phyloP scores from a whole-genome alignment of 331 rosid genomes.

The Quercus phellos region DNA sequence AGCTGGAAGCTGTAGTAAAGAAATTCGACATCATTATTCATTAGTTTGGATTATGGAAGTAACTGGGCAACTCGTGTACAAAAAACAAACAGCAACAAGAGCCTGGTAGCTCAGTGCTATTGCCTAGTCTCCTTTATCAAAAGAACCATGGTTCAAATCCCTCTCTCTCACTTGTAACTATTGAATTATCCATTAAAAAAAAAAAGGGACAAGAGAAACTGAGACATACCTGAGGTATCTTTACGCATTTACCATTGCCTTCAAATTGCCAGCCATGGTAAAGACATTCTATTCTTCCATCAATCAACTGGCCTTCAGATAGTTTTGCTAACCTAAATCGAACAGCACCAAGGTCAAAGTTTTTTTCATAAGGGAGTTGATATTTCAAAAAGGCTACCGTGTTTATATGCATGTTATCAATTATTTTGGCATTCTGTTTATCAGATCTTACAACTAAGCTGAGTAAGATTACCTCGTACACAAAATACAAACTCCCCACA shows the following conservation, averaged over 20 bases:
- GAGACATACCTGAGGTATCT: conserved; percentile 83
- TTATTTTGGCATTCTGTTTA: background rate
- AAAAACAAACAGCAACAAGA: background rate
- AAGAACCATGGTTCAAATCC: too few species aligned
- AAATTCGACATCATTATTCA: background rate
- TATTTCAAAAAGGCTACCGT: background rate
- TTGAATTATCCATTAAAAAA: too few species aligned
- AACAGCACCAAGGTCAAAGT: conserved; percentile 11
- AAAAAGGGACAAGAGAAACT: background rate
- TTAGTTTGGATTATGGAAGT: background rate
- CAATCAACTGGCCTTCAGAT: conserved; percentile 91
- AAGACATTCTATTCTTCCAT: conserved; percentile 85
- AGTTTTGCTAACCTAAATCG: conserved; percentile 76
- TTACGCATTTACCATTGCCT: conserved; percentile 86
- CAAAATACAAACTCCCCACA: background rate
- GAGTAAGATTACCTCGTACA: background rate
- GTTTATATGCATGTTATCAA: background rate
- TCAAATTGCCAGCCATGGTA: conserved; percentile 98
- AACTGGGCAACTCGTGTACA: background rate
- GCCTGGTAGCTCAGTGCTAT: too few species aligned
- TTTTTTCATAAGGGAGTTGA: background rate
- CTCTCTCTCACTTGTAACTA: too few species aligned
- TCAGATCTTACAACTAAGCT: background rate
- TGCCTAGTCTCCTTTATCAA: too few species aligned
- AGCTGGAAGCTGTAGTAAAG: conserved; percentile 67